Percentiles rank a stretch among this genome's conserved stretches.
Conservation (phyloP, 805 yeast species). For the Brettanomyces anomalus region DNA sequence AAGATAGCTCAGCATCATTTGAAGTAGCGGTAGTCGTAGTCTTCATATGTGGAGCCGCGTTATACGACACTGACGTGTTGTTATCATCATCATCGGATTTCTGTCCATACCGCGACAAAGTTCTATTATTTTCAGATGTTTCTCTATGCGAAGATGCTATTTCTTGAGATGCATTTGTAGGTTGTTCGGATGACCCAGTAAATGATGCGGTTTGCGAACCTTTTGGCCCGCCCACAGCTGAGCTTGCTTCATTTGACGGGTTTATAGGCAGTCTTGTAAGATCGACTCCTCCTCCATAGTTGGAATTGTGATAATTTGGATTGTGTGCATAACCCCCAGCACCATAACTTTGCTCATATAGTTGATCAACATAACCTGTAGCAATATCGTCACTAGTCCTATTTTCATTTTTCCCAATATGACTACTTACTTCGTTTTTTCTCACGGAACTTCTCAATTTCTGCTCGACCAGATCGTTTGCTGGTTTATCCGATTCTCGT, state of each 20-base stretch:
- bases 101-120: neutral
- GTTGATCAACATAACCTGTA: conserved; percentile 21
- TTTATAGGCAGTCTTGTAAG: conserved; percentile 3
- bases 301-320: conserved; percentile 21
- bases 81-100: neutral
- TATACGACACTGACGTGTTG: neutral
- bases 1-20: conserved; percentile 21
- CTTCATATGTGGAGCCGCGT: neutral
- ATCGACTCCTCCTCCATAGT: conserved; percentile 5
- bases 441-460: neutral
- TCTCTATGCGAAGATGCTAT: neutral
- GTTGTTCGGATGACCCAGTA: neutral
- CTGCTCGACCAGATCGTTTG: neutral
- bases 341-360: conserved; percentile 25
- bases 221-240: neutral
- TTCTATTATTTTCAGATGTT: neutral
- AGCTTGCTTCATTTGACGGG: neutral
- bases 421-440: neutral
- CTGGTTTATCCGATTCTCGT: neutral
- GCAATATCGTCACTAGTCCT: neutral
- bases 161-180: neutral
- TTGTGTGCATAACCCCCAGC: conserved; percentile 15
- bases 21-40: conserved; percentile 20
- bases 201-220: neutral
- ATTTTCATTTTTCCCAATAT: neutral